Percentiles rank a stretch among this genome's conserved stretches.
phyloP scores from a whole-genome alignment of 2,329 filamentous ascomycete genomes.

The Xylaria sp. region DNA sequence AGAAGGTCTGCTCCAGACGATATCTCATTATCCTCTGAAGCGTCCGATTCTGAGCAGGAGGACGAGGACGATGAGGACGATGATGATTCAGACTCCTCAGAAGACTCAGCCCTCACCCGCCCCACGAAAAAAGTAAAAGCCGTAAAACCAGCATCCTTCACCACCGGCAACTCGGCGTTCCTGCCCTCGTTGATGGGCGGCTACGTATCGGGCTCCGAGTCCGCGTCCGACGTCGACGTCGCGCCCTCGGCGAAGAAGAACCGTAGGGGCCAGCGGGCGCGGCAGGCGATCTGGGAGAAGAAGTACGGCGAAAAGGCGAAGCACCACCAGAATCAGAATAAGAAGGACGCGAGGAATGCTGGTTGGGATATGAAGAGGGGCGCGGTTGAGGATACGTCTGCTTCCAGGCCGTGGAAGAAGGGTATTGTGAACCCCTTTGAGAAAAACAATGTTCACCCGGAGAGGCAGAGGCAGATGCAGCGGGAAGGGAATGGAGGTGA shows the following conservation, averaged over 20 bases:
- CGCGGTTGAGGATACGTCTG: conserved; percentile 49
- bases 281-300: conserved; percentile 79
- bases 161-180: conserved; percentile 61
- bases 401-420: conserved; percentile 61
- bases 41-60: too few species aligned
- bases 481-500: conserved; percentile 2
- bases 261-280: conserved; percentile 75
- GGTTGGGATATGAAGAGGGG: conserved; percentile 65
- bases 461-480: conserved; percentile 44
- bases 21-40: conserved; percentile 37
- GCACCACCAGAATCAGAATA: conserved; percentile 56
- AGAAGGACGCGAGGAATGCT: conserved; percentile 49
- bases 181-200: conserved; percentile 79
- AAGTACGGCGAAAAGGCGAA: conserved; percentile 76
- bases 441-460: conserved; percentile 40
- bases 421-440: conserved; percentile 47
- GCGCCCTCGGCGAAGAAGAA: conserved; percentile 70
- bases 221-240: conserved; percentile 69
- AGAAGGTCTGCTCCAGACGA: conserved; percentile 31
- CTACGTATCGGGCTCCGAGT: conserved; percentile 79
- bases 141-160: conserved; percentile 28
- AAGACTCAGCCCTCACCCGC: conserved; percentile 35
- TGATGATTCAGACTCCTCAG: conserved; percentile 38
- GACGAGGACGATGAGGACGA: too few species aligned
- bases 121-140: conserved; percentile 42